Base-by-base conservation (phyloP, 192 early-diverging fungal genomes). In the Coemansia furcata region DNA sequence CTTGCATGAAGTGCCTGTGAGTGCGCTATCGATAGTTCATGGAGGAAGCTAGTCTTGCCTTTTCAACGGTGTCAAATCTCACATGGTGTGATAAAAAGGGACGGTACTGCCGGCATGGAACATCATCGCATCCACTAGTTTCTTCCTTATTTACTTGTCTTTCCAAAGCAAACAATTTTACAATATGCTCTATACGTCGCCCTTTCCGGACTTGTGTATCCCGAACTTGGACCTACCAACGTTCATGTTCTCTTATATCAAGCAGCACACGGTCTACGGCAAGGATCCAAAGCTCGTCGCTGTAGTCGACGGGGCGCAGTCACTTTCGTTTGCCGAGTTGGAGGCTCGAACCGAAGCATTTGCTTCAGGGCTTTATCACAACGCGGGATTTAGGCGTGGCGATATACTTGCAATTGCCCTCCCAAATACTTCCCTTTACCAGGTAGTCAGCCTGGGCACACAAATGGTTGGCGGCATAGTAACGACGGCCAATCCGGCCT, bases 401-500 rank as follows among this genome's bases (percentile, higher is more conserved):
- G 89, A 94, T 57, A 85, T 88, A 15, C 77, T 95, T 14, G 90
- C 86, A 21, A 71, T 93, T 15, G 85, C 89, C 40, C 74, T 90
- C 6, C 92, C 89, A 32, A 95, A 94, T 79, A 83, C 86, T 17
- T 83, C 88, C 36, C 80, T 85, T 52, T 87, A 88, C 72, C 87
- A 91, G 26, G 69, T 88, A 32, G 86, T 84, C 11, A 69, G 88
- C 12, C 76, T 91, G 43, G 87, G 87, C 21, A 75, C 87, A 33
- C 81, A 92, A 12, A 85, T 86, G 66, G 85, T 86, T 6, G 87
- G 91, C 33, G 86, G 86, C n/a, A 78, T 88, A 2, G 84, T 93
- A 17, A 89, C 92, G 2, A 88, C 89, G 12, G 88, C 88, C 36
- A 98, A 95, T 62, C 94, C 94, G 37, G 85, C 84, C 6, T 98